Base-by-base conservation (phyloP, 371 early-diverging fungal species). In the Phascolomyces articulosus region DNA sequence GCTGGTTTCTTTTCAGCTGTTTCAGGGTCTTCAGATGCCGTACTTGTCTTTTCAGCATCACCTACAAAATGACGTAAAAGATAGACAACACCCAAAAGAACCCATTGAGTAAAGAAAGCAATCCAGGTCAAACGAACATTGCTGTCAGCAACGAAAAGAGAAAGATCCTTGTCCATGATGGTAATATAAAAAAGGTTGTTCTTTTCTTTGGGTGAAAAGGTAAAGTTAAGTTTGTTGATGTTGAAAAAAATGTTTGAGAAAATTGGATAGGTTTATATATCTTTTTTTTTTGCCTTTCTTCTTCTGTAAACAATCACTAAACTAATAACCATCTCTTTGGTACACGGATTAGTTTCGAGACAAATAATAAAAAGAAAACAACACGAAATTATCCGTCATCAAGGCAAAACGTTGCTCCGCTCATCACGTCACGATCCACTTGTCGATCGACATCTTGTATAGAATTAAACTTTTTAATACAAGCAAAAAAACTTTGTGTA, bases 31-130 rank as follows among this genome's bases (percentile, higher is more conserved):
- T 41, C 49, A 15, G 66, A 74, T 1, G 51, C 51, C 15, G 55
- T 56, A 20, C 41, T 55, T 23, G 72, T 58, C 11, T 64, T 62
- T 2, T 63, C 40, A 10, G 60, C 65, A 26, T 62, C 65, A 40
- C 47, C 63, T 44, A 70, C 48, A 6, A 64, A 58, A 28, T 69
- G 64, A 48, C 77, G 73, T 16, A 69, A 18, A 29, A 69, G 67
- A 27, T 73, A 71, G 23, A 71, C 61, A 2, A 73, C 58, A 21
- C 71, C 77, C 77, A 73, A 77, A 16, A 73, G 66, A 11, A 67
- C 60, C 71, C 71, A 77, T 11, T 69, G 68, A 18, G 71, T 67
- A 27, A 77, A 77, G 61, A 73, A 77, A 6, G 77, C 77, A 59
- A 77, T 73, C 77, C 77, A 77, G 10, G 73, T 64, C 15, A 67